A percentile compares a stretch with the other conserved stretches of the same genome.
These are phyloP conservation scores for Hypoxylon cercidicola DNA, from an alignment of 495 filamentous ascomycete genomes.

Conservation along the genomic window DNA sequence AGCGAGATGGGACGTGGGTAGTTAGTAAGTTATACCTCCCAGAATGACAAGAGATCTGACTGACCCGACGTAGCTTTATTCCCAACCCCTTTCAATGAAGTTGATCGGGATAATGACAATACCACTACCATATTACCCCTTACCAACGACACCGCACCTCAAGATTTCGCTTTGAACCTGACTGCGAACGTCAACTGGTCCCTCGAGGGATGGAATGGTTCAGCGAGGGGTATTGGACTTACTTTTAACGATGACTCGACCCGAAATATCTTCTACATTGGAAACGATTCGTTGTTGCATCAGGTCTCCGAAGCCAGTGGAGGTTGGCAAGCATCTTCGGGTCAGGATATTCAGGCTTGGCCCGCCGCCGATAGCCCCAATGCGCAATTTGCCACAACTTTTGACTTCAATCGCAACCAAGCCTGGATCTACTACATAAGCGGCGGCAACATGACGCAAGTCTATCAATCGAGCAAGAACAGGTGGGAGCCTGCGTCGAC, in stretches of 20 bases:
- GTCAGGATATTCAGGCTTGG: conserved; percentile 42
- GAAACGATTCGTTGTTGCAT: conserved; percentile 47
- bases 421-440: conserved; percentile 51
- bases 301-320: conserved; percentile 42
- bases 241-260: conserved; percentile 42
- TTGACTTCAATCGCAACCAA: conserved; percentile 31
- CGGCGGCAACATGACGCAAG: conserved; percentile 44
- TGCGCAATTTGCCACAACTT: conserved; percentile 44
- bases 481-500: conserved; percentile 9
- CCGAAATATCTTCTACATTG: conserved; percentile 51
- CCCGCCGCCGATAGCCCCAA: conserved; percentile 50
- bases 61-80: conserved; percentile 39
- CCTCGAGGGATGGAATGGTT: conserved; percentile 46
- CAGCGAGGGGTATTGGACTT: conserved; percentile 39
- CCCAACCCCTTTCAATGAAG: conserved; percentile 40
- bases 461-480: conserved; percentile 40
- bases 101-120: conserved; percentile 1
- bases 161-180: conserved; percentile 40
- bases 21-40: not conserved
- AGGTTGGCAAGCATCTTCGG: conserved; percentile 14
- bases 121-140: not conserved
- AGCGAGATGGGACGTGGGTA: conserved; percentile 26
- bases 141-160: conserved; percentile 34
- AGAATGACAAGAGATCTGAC: not conserved
- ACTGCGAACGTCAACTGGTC: conserved; percentile 43